Evolutionary conservation across 2,329 filamentous ascomycete genomes (phyloP), one percentile per base, ranked within the genome.

Genomic region (Colletotrichum lindemuthianum): DNA sequence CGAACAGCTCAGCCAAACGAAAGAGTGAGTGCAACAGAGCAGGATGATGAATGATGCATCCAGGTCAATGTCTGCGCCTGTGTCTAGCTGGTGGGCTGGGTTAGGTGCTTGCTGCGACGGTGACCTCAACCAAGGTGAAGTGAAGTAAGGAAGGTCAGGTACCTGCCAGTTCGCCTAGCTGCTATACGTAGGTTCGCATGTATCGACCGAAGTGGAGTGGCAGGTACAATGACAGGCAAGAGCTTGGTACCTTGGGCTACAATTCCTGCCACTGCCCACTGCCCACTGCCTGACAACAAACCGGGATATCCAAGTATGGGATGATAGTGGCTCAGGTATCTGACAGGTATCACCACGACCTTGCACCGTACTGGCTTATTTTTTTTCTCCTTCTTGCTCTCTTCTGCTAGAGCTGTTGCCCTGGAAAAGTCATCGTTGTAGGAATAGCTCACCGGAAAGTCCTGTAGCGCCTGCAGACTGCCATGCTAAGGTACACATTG

Each of bases 151-250:
- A 13, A 50, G n/a, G 39, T 41, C 11, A 58, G 43, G 36, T 41
- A 57, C 54, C 54, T 58, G 39, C 16, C 50, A 24, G 24, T 24
- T 24, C 24, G 24, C 24, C 24, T 24, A 24, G 24, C 24, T 24
- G 24, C 24, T 24, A 4, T 24, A 24, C 5, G 24, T 24, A 24
- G 24, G 24, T 24, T 24, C 24, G 24, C 24, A 24, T 37, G 15
- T 37, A 51, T 36, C 48, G 24, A 24, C 24, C 11, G 34, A 36
- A 33, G 50, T 52, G 50, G 50, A 16, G 36, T 32, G 48, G 34
- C n/a, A 48, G 40, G 34, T 63, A 59, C 51, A 33, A 45, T 11
- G 24, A 39, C 55, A 50, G 55, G 55, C 55, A 50, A 58, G 45
- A 58, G 54, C 54, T 57, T 36, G 54, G 44, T 57, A 57, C 54